Evolutionary conservation across 2,329 filamentous ascomycete genomes (phyloP), one percentile per base, ranked within the genome.

Genomic region (Aspergillus luchuensis): DNA sequence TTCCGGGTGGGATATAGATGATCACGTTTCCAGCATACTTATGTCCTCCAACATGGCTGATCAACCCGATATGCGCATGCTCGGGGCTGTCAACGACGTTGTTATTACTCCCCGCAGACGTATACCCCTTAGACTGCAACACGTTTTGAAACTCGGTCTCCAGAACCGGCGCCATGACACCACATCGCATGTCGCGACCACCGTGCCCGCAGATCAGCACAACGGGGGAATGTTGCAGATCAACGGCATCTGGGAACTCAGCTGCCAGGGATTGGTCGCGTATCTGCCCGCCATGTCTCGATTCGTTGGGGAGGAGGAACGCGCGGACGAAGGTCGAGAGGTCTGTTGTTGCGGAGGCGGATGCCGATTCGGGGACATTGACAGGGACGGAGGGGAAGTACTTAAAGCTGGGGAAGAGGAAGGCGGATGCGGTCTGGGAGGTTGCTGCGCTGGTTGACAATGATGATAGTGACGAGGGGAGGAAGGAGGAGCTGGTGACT

Each of bases 1-100:
- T 71, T 13, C 66, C 67, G 1, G 73, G 72, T 2, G 77, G 76
- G 10, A 79, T 85, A 76, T 98, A 98, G 0, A 98, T 81, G 80
- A 98, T 91, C 67, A 97, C 87, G 72, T 98, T 98, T 43, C 94
- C 94, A 39, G 89, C 90, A 79, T 95, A 98, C 81, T 97, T 97
- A 80, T 98, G 94, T 0, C 94, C 94, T 21, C 94, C 94, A 13
- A 97, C 89, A 72, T 98, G 94, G 66, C 89, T 94, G 70, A 97
- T 79, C 51, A 60, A 66, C 5, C 75, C 79, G 57, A 81, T 66
- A 62, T 80, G 77, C 10, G 76, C 76, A 63, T 75, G 72, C 0
- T 64, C 63, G 0, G 67, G 66, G 13, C 57, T 67, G 57, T 78
- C 77, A 15, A 75, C 59, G 2, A 53, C 62, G 23, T 57, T 62